Evolutionary conservation across 2,329 filamentous ascomycete genomes (phyloP), one percentile per base, ranked within the genome.

Genomic region (Clonostachys byssicola): DNA sequence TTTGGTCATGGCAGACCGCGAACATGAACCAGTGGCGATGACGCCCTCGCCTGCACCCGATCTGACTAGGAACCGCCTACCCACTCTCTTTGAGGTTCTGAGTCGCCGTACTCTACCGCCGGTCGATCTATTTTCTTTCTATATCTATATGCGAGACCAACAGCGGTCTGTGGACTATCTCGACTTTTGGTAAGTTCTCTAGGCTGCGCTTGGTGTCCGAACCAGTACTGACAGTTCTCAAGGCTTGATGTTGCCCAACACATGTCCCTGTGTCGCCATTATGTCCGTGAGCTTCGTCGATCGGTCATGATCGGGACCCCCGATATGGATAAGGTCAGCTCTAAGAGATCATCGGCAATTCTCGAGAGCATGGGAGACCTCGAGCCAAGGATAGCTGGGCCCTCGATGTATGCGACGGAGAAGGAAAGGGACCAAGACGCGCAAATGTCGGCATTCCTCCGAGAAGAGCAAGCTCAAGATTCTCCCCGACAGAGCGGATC

Each of bases 171-270:
- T 99, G 12, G 94, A 99, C 62, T 99, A 99, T 60, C 75, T 99
- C 40, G 94, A 99, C 65, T 99, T 99, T 69, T 99, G 95, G 94
- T 97, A 74, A 49, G 82, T 64, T 47, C 14, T n/a, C 33, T 23
- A 42, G 12, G 13, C 13, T 12, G 38, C 20, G 13, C 6, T 13
- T 6, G 4, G 35, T 44, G 39, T 23, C 39, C 17, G 23, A 34
- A 33, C 14, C 35, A 13, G 16, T 52, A 47, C 53, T 51, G 50
- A 49, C 49, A 12, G 46, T 23, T 41, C 20, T 13, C 42, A 59
- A 97, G 92, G 94, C 90, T 99, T 58, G 94, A 99, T 84, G 94
- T 99, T 50, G 92, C 94, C 14, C 94, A 99, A 65, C 94, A 99
- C 71, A 96, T 97, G 86, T 96, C 92, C 18, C 80, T 99, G 48